Conservation (phyloP, 2,329 filamentous ascomycete species). For the Fusarium tjaetaba region DNA sequence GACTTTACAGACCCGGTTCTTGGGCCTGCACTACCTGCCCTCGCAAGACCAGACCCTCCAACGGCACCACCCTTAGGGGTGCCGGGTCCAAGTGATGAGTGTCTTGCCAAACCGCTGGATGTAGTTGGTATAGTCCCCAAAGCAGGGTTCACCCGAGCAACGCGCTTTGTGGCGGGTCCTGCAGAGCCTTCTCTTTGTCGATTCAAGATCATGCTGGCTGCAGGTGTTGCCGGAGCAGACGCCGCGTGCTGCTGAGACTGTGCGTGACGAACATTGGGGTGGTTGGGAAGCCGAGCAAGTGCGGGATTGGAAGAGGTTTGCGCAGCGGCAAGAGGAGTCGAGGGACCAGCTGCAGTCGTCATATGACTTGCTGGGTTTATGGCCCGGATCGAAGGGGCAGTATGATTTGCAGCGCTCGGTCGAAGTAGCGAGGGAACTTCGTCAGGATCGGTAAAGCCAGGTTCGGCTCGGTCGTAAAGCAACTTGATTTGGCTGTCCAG, state of each 20-base stretch:
- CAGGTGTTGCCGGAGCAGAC: constrained; percentile 69
- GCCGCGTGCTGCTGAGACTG: constrained; percentile 63
- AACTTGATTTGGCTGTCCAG: constrained; percentile 72
- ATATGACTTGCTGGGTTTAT: constrained; percentile 55
- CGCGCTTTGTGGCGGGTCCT: constrained; percentile 67
- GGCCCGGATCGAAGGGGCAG: constrained; percentile 52
- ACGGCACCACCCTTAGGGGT: constrained; percentile 61
- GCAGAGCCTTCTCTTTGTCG: constrained; percentile 68
- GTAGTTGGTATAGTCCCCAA: constrained; percentile 59
- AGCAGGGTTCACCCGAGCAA: constrained; percentile 59
- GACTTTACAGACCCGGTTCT: constrained; percentile 61
- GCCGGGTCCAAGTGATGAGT: constrained; percentile 70
- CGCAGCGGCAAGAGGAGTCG: constrained; percentile 41
- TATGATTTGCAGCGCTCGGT: constrained; percentile 64
- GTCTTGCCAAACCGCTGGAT: constrained; percentile 68
- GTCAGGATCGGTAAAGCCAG: constrained; percentile 69
- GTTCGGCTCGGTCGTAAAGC: constrained; percentile 69
- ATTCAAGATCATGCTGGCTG: constrained; percentile 68
- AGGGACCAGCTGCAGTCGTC: constrained; percentile 38
- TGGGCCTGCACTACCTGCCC: constrained; percentile 70
- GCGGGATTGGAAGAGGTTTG: constrained; percentile 53
- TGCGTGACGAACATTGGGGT: constrained; percentile 58
- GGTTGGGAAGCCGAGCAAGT: constrained; percentile 55
- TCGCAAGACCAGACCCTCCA: constrained; percentile 49
- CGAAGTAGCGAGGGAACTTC: constrained; percentile 71